Evolutionary conservation across 768 basidiomycete genomes (phyloP).

Genomic region (Mycena polygramma): DNA sequence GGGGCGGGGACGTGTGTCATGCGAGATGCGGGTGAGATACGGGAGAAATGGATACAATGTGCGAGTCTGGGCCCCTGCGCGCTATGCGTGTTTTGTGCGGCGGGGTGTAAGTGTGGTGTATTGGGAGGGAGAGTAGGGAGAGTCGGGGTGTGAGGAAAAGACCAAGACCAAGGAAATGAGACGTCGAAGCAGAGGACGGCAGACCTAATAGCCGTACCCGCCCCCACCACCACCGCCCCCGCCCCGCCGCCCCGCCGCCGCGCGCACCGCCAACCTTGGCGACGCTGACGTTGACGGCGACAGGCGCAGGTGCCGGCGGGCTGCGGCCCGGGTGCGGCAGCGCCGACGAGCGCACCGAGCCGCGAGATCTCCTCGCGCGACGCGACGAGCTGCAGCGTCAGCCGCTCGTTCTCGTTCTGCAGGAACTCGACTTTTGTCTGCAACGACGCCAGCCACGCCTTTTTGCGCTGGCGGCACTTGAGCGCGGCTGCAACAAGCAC

Average conservation of each 20-base stretch:
- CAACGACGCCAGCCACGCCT: slow-evolving; percentile 94
- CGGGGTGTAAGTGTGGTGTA: not conserved
- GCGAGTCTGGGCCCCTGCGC: not conserved
- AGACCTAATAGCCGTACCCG: slow-evolving; percentile 25
- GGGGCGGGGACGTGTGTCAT: too few species aligned
- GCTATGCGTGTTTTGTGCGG: slow-evolving; percentile 1
- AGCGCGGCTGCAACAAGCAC: slow-evolving; percentile 79
- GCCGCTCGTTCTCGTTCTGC: slow-evolving; percentile 93
- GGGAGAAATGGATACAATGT: too few species aligned
- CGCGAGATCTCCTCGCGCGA: slow-evolving; percentile 94
- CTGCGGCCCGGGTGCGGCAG: slow-evolving; percentile 63
- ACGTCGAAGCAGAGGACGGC: too few species aligned
- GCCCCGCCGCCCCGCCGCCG: not conserved
- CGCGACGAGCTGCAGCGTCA: slow-evolving; percentile 86
- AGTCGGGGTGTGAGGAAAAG: not conserved
- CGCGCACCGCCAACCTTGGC: slow-evolving; percentile 23
- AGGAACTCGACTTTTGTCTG: slow-evolving; percentile 96
- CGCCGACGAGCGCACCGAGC: slow-evolving; percentile 79
- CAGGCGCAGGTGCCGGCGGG: slow-evolving; percentile 27
- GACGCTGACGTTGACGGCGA: slow-evolving; percentile 34
- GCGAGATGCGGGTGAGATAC: too few species aligned
- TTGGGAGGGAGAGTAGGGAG: not conserved
- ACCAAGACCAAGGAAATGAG: not conserved
- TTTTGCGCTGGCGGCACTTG: slow-evolving; percentile 99
- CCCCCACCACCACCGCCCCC: slow-evolving; percentile 19